Percentiles rank a stretch among this genome's conserved stretches.
These are phyloP conservation scores for Flaveria sonorensis DNA, from an alignment of 129 eudicot species.

Conservation along the genomic window DNA sequence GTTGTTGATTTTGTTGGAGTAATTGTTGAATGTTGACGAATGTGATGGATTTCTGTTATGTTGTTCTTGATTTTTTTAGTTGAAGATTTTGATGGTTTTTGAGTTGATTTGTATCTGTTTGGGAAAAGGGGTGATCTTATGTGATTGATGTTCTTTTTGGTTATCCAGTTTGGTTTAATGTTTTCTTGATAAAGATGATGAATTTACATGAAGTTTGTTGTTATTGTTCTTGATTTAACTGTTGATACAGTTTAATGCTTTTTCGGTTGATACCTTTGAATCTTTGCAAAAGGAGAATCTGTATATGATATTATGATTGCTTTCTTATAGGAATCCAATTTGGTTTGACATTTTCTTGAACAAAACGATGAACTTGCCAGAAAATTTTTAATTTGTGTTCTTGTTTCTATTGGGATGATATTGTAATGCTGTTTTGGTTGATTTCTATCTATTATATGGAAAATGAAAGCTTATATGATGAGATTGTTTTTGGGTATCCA, in stretches of 20 bases:
- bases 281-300: no score
- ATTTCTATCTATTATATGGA: neutral
- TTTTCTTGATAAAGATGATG: slow-evolving; percentile 9
- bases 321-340: neutral
- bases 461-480: slow-evolving; percentile 3
- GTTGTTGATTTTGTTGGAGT: neutral
- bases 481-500: slow-evolving; percentile 10
- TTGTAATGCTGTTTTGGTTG: neutral
- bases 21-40: neutral
- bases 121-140: neutral
- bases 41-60: slow-evolving; percentile 7
- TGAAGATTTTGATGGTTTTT: neutral
- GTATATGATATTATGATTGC: no score
- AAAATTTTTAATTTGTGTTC: neutral
- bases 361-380: slow-evolving; percentile 15
- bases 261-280: neutral
- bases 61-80: slow-evolving; percentile 12
- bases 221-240: neutral
- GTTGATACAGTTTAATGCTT: neutral
- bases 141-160: neutral
- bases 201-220: neutral
- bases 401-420: neutral
- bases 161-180: neutral
- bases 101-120: neutral
- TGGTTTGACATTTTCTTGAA: slow-evolving; percentile 5